Evolutionary conservation across 1,284 basidiomycete genomes (phyloP).

Genomic region (Cutaneotrichosporon arboriforme): DNA sequence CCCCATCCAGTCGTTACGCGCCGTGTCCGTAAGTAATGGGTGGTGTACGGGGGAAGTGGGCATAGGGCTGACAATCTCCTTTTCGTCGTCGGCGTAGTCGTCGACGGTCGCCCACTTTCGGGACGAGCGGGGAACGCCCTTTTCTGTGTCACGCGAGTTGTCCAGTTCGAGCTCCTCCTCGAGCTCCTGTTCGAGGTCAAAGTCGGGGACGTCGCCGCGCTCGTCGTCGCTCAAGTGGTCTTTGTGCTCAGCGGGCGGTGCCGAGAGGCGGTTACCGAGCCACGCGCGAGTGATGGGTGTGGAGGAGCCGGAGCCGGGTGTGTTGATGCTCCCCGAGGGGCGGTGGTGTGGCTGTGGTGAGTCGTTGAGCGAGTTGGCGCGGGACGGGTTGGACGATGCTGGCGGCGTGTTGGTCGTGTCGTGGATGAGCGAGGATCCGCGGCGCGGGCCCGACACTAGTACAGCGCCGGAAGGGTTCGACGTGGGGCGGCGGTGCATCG

Average conservation of each 20-base stretch:
- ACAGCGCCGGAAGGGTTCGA: not conserved
- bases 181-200: not conserved
- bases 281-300: not conserved
- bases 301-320: not conserved
- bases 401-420: not conserved
- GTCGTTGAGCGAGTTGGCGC: not conserved
- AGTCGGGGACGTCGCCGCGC: not conserved
- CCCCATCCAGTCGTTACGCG: too few relatives aligned
- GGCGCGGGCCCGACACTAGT: not conserved
- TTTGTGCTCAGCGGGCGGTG: not conserved
- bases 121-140: too few relatives aligned
- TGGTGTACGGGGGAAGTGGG: too few relatives aligned
- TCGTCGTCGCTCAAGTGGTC: conserved; percentile 4
- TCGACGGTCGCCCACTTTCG: too few relatives aligned
- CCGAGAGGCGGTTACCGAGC: not conserved
- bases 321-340: too few relatives aligned
- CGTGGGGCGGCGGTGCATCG: not conserved
- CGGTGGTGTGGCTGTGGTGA: too few relatives aligned
- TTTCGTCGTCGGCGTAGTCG: too few relatives aligned
- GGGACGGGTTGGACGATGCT: not conserved
- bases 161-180: conserved; percentile 7
- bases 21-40: too few relatives aligned
- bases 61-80: too few relatives aligned
- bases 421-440: not conserved
- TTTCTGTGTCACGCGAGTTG: too few relatives aligned